Base-by-base conservation (phyloP, 2,329 filamentous ascomycete species). In the Xylariaceae sp. region DNA sequence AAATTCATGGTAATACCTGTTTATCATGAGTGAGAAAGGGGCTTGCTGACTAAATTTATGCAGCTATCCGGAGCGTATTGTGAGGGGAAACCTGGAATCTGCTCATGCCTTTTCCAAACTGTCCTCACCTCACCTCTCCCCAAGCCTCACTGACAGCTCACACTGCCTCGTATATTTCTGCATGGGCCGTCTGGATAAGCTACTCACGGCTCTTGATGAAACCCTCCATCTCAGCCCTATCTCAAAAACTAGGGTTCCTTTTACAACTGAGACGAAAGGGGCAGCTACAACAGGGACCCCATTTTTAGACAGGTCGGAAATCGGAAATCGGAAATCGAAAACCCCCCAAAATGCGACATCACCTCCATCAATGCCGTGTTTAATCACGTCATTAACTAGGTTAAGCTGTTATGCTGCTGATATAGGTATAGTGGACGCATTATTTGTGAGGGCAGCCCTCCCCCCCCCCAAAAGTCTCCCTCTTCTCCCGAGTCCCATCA, bases 161-260 rank as follows among this genome's bases (percentile, higher is more conserved):
- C 35, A 37, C 35, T 37, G 8, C 35, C 35, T 19, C 19, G 19
- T 37, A 37, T 7, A 11, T 6, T 53, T 47, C 55, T 60, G 53
- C 57, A 55, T 52, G 50, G 43, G 34, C 47, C 46, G 53, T 55
- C 56, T 45, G 27, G 8, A 43, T 3, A 37, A 50, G 27, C 37
- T 37, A 26, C 29, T 29, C 32, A 27, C 29, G 37, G 47, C 41
- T 40, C 29, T 42, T 51, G 29, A 59, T 60, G 50, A 57, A 61
- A 62, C 61, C 60, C 63, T 64, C 64, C 63, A 60, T 58, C 55
- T 67, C 65, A 67, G 65, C 65, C 65, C 65, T 67, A 67, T 52
- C 58, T 55, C 49, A 52, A 45, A 46, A 39, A 39, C n/a, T 39
- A n/a, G 32, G 41, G 19, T 12, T 44, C 11, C 41, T 44, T 19